phyloP scores from a whole-genome alignment of 2,329 filamentous ascomycete genomes.

The Paradendryphiella salina region DNA sequence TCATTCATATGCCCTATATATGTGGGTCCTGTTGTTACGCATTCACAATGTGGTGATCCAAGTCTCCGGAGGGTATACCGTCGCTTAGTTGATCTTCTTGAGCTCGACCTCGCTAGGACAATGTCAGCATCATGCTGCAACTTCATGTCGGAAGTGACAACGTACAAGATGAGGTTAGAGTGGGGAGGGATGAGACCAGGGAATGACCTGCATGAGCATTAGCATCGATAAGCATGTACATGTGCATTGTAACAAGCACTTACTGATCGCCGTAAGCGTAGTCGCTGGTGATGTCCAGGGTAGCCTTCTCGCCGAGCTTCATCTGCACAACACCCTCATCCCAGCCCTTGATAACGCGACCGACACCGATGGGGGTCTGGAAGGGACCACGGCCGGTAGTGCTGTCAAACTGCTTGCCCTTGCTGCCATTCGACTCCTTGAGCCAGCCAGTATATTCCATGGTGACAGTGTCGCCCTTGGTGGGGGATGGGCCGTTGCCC shows the following conservation, averaged over 20 bases:
- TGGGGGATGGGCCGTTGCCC: conserved; percentile 35
- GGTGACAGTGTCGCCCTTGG: conserved; percentile 36
- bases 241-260: background rate
- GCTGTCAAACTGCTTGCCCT: conserved; percentile 69
- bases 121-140: conserved; percentile 8
- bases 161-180: conserved; percentile 79
- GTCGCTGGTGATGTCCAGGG: conserved; percentile 76
- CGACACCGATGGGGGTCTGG: conserved; percentile 74
- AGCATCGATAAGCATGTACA: background rate
- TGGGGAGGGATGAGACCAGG: conserved; percentile 74
- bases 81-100: conserved; percentile 39
- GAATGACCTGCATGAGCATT: conserved; percentile 63
- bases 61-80: background rate
- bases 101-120: conserved; percentile 37
- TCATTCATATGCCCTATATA: background rate
- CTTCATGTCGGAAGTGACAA: conserved; percentile 23
- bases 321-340: conserved; percentile 70
- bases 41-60: background rate
- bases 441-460: conserved; percentile 43
- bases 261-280: conserved; percentile 40
- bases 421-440: conserved; percentile 27
- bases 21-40: background rate
- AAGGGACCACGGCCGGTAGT: conserved; percentile 78
- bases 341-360: conserved; percentile 76
- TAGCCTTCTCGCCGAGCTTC: conserved; percentile 87